These are phyloP conservation scores for Agrocybe pediades DNA, from an alignment of 768 basidiomycete species.

Conservation along the genomic window DNA sequence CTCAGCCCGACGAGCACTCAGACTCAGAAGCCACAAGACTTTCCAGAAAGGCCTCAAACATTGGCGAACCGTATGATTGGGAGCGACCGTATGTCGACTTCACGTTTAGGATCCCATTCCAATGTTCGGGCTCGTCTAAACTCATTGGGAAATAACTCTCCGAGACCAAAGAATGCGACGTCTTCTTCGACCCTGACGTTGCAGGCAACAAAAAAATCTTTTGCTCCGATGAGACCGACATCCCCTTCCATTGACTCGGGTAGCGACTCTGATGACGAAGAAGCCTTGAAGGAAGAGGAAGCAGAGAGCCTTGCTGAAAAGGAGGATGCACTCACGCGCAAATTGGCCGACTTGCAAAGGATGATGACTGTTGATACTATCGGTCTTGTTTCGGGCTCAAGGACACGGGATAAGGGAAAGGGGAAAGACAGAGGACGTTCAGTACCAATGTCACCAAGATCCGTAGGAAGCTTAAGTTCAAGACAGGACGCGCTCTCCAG, in stretches of 20 bases:
- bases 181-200: conserved; percentile 78
- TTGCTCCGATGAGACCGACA: conserved; percentile 38
- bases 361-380: conserved; percentile 76
- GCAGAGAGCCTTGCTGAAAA: conserved; percentile 67
- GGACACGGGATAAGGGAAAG: conserved; percentile 45
- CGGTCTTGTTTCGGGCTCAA: conserved; percentile 59
- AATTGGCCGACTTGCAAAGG: conserved; percentile 65
- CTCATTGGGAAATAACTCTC: conserved; percentile 60
- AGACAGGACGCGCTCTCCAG: conserved; percentile 44
- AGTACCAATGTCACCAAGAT: conserved; percentile 33
- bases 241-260: conserved; percentile 53
- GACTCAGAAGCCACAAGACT: conserved; percentile 27
- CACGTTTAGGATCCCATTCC: conserved; percentile 54
- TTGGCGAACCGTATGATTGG: conserved; percentile 33
- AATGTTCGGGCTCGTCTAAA: conserved; percentile 72
- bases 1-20: conserved; percentile 49
- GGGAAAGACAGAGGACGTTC: conserved; percentile 46
- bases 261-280: conserved; percentile 63
- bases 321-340: conserved; percentile 65
- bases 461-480: conserved; percentile 24
- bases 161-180: conserved; percentile 51
- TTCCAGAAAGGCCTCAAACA: conserved; percentile 28
- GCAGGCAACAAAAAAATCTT: conserved; percentile 47
- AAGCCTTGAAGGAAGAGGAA: conserved; percentile 68
- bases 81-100: conserved; percentile 39